Evolutionary conservation across 345 rosid genomes (phyloP).

Genomic region (Linum usitatissimum): DNA sequence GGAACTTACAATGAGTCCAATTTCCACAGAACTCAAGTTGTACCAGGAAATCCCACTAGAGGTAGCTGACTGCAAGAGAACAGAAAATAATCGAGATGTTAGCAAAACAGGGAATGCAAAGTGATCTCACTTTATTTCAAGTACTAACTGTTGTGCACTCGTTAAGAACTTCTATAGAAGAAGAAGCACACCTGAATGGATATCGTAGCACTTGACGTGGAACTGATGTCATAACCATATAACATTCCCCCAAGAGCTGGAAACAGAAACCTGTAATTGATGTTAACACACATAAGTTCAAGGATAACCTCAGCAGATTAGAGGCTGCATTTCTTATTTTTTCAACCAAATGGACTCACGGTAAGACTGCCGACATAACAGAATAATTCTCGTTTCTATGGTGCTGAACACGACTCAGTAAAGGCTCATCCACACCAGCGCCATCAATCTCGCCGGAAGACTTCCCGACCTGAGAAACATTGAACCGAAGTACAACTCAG

Average conservation of each 20-base stretch:
- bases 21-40: slow-evolving; percentile 57
- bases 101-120: background rate
- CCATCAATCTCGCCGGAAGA: slow-evolving; percentile 50
- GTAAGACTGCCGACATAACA: slow-evolving; percentile 47
- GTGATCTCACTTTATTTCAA: background rate
- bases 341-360: slow-evolving; percentile 38
- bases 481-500: background rate
- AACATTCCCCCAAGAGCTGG: slow-evolving; percentile 94
- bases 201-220: slow-evolving; percentile 89
- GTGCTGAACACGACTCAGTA: slow-evolving; percentile 28
- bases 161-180: slow-evolving; percentile 1
- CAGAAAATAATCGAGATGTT: slow-evolving; percentile 5
- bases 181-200: slow-evolving; percentile 45
- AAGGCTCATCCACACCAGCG: slow-evolving; percentile 49
- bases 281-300: slow-evolving; percentile 12
- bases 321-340: too few relatives aligned
- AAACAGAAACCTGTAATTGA: slow-evolving; percentile 75
- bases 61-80: slow-evolving; percentile 57
- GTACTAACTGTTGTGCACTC: too few relatives aligned
- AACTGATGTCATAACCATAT: slow-evolving; percentile 93
- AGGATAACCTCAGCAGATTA: background rate
- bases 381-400: slow-evolving; percentile 47
- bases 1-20: slow-evolving; percentile 83
- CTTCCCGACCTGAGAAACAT: slow-evolving; percentile 37
- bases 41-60: slow-evolving; percentile 80